These are phyloP conservation scores for Alternaria metachromatica DNA, from an alignment of 2,329 filamentous ascomycete genomes.

Conservation along the genomic window DNA sequence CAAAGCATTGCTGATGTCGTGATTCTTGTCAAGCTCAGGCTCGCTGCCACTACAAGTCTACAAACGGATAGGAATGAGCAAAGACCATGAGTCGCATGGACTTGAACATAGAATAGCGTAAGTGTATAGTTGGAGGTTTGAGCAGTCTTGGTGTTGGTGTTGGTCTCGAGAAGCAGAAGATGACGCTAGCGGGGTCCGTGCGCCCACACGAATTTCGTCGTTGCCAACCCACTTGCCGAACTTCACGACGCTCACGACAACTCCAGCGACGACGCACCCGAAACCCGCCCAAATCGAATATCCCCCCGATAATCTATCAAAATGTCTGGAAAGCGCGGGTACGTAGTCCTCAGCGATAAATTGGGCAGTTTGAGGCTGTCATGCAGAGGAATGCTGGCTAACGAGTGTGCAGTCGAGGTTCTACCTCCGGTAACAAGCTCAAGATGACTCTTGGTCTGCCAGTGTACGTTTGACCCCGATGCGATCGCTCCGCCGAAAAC, in stretches of 20 bases:
- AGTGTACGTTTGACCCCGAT: slow-evolving; percentile 74
- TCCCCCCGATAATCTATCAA: slow-evolving; percentile 19
- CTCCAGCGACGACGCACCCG: slow-evolving; percentile 22
- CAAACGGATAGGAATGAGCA: neutral
- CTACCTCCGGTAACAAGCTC: slow-evolving; percentile 99
- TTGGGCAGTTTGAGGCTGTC: neutral
- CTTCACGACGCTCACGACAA: slow-evolving; percentile 16
- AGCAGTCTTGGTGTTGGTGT: neutral
- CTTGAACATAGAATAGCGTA: neutral
- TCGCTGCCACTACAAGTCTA: neutral
- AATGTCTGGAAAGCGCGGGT: slow-evolving; percentile 26
- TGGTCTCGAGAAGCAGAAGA: neutral
- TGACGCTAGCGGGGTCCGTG: neutral
- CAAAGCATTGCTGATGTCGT: neutral
- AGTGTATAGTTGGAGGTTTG: neutral
- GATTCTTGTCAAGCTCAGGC: neutral
- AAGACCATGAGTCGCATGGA: neutral
- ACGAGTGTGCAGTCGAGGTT: slow-evolving; percentile 66
- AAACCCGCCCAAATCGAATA: slow-evolving; percentile 18
- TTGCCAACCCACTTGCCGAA: slow-evolving; percentile 9
- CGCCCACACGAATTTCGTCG: slow-evolving; percentile 2
- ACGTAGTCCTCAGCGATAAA: neutral
- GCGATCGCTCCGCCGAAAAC: slow-evolving; percentile 18
- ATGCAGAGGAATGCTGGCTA: slow-evolving; percentile 23
- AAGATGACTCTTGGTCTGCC: slow-evolving; percentile 99